Conservation (phyloP, 768 basidiomycete species). For the Termitomyces eurrhizus region DNA sequence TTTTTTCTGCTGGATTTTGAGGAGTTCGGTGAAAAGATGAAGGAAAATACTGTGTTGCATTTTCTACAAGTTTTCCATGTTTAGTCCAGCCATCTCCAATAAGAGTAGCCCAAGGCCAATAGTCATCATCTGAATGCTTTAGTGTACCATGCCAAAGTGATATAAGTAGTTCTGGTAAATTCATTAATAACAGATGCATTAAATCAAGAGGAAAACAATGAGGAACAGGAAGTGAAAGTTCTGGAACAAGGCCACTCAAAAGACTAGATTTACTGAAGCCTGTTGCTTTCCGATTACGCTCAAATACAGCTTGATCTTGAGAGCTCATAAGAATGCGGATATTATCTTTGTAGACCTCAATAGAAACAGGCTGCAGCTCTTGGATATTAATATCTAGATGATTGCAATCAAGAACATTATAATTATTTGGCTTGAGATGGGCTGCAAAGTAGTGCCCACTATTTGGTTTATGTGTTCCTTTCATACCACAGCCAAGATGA, state of each 20-base stretch:
- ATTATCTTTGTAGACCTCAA: not conserved
- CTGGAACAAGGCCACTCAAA: not conserved
- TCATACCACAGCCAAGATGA: no score
- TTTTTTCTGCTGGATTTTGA: no score
- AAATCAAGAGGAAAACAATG: no score
- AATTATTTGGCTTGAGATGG: no score
- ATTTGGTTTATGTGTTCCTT: no score
- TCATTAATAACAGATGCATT: no score
- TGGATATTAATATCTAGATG: no score
- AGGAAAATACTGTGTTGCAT: not conserved
- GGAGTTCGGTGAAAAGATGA: no score
- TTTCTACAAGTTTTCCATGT: constrained; percentile 7
- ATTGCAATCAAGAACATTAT: no score
- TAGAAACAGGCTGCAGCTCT: not conserved
- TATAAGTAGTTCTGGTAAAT: not conserved
- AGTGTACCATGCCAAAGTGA: not conserved
- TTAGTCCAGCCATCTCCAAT: not conserved
- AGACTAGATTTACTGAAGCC: not conserved
- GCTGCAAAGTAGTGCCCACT: no score
- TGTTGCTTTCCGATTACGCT: not conserved
- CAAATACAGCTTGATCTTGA: not conserved
- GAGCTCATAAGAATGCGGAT: not conserved
- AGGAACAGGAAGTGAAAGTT: no score
- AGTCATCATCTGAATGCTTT: not conserved
- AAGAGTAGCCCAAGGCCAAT: constrained; percentile 1